Evolutionary conservation across 2,329 filamentous ascomycete genomes (phyloP), one percentile per base, ranked within the genome.

Genomic region (Fusarium udum): DNA sequence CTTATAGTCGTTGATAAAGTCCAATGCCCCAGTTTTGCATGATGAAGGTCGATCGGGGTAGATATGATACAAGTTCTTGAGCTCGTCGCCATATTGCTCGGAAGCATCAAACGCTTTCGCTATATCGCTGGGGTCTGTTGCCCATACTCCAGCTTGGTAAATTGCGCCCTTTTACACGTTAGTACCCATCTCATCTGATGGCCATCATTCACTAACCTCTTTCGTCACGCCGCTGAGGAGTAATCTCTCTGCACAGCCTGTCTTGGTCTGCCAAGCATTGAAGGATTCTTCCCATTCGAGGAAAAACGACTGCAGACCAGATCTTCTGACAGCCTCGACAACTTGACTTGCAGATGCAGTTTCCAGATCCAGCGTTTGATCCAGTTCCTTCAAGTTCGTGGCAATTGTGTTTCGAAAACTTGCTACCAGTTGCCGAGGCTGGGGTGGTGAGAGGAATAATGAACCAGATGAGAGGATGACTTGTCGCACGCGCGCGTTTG

Each of bases 1-100:
- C 7, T 72, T 75, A 28, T 73, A 64, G 59, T 83, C 82, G 42
- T 80, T 80, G 49, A 83, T 78, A 20, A 83, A 78, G 37, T 83
- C 82, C 22, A 86, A 39, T 2, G 82, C 83, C 2, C 84, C 85
- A 2, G 82, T 71, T 43, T 81, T 84, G 36, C 78, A 81, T 1
- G 84, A 82, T 9, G 82, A 81, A 4, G 82, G 79, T 28, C 84
- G 78, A n/a, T 80, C 79, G 0, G 77, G 69, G 5, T 81, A 77
- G n/a, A 86, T 82, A 49, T 83, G 79, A 64, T 86, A 86, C 9
- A 82, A 60, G 36, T 80, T 79, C 52, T 81, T 80, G 13, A 86
- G 77, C 24, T 79, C 79, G n/a, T 78, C 39, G 75, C 77, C 26
- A 74, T 75, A 28, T 80, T 31, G 8, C 1, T 37, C 51, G 0